phyloP scores from a whole-genome alignment of 768 basidiomycete species.

The Collybia sp. region DNA sequence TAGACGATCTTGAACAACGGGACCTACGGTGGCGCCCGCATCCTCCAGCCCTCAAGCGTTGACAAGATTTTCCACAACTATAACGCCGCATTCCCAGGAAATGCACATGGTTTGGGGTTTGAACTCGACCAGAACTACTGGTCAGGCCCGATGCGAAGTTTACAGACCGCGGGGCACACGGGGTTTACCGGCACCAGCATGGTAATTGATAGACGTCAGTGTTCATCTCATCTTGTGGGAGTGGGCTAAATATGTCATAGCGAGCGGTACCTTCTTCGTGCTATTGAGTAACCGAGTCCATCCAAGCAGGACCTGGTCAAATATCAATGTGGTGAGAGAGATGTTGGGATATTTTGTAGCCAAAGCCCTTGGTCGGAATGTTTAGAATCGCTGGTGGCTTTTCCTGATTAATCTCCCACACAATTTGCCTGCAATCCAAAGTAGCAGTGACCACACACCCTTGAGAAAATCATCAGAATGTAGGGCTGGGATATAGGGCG shows the following conservation, averaged over 20 bases:
- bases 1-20: conserved; percentile 26
- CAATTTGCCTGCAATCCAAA: no score
- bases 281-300: conserved; percentile 21
- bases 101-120: conserved; percentile 21
- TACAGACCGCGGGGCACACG: conserved; percentile 21
- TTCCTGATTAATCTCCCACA: no score
- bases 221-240: background rate
- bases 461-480: no score
- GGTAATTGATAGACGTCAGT: conserved; percentile 23
- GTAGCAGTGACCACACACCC: no score
- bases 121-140: conserved; percentile 22
- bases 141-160: conserved; percentile 21
- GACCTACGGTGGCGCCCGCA: conserved; percentile 15
- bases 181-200: conserved; percentile 20
- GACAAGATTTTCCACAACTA: conserved; percentile 22
- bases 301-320: conserved; percentile 21
- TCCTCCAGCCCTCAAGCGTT: conserved; percentile 19
- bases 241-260: conserved; percentile 6
- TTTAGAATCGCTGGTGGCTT: background rate
- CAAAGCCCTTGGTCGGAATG: conserved; percentile 13
- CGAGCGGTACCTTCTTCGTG: conserved; percentile 24
- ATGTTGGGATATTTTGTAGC: conserved; percentile 16
- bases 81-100: conserved; percentile 19
- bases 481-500: no score
- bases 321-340: conserved; percentile 19